phyloP scores from a whole-genome alignment of 2,329 filamentous ascomycete genomes.

The Pseudogymnoascus sp. region DNA sequence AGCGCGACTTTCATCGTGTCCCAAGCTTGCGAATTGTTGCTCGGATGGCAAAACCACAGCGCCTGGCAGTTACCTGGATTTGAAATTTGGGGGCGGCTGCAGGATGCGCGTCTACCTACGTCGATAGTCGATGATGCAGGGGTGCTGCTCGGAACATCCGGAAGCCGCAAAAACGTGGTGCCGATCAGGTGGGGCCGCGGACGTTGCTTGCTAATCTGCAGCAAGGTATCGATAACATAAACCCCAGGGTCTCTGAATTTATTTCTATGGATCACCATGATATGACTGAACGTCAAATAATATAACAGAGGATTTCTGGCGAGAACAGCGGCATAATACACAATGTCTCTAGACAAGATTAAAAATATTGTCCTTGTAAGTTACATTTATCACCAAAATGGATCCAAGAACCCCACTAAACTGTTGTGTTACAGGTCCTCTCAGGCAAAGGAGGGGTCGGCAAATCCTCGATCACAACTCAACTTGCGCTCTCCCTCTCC shows the following conservation, averaged over 20 bases:
- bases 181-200: conserved; percentile 10
- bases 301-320: background rate
- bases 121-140: conserved; percentile 11
- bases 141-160: background rate
- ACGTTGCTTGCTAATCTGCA: conserved; percentile 7
- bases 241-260: conserved; percentile 9
- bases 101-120: background rate
- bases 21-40: background rate
- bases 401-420: background rate
- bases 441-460: conserved; percentile 97
- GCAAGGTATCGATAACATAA: conserved; percentile 11
- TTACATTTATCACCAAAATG: conserved; percentile 14
- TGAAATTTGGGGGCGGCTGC: background rate
- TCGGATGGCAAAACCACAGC: background rate
- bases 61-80: background rate
- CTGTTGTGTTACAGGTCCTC: conserved; percentile 50
- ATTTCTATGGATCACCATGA: background rate
- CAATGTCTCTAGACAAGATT: conserved; percentile 63
- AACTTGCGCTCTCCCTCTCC: conserved; percentile 84
- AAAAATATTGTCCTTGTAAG: conserved; percentile 71
- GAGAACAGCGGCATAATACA: conserved; percentile 17
- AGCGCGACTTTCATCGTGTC: conserved; percentile 2
- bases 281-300: background rate
- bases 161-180: conserved; percentile 10
- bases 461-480: conserved; percentile 95